A percentile compares a stretch with the other conserved stretches of the same genome.
Conservation (phyloP, 2,329 filamentous ascomycete genomes). For the Alternaria sp. region DNA sequence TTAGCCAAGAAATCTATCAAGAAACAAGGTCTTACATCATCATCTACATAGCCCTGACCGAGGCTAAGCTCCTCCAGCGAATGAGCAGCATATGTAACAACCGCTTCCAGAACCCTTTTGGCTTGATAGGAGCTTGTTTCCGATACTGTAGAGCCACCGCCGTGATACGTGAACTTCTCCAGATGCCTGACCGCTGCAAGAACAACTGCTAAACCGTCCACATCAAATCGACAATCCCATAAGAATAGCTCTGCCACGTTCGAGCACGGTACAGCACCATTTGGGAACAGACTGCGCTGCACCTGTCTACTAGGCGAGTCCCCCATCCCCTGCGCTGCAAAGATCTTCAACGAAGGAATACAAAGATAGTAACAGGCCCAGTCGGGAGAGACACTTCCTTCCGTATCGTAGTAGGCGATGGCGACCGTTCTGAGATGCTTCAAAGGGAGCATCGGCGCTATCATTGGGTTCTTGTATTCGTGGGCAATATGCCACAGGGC, state of each 20-base stretch:
- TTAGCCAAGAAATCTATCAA: neutral
- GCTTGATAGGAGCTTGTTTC: constrained; percentile 9
- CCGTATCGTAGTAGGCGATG: constrained; percentile 19
- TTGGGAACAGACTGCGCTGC: neutral
- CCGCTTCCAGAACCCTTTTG: constrained; percentile 16
- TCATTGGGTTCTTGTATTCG: constrained; percentile 15
- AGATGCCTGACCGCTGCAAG: constrained; percentile 15
- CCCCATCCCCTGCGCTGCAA: constrained; percentile 23
- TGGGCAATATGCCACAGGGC: constrained; percentile 13
- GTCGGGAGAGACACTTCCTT: constrained; percentile 5
- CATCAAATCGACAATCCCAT: constrained; percentile 11
- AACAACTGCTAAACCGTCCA: constrained; percentile 10
- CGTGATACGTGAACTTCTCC: constrained; percentile 20
- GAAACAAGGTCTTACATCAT: neutral
- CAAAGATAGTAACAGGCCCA: constrained; percentile 23
- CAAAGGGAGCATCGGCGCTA: constrained; percentile 17
- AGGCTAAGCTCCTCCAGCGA: constrained; percentile 18
- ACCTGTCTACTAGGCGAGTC: constrained; percentile 1
- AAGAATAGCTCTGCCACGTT: constrained; percentile 25
- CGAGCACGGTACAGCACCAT: constrained; percentile 6
- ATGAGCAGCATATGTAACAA: constrained; percentile 10
- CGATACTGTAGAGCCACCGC: constrained; percentile 9
- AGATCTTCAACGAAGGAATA: constrained; percentile 23
- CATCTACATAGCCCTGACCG: neutral
- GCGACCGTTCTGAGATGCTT: constrained; percentile 23